phyloP scores from a whole-genome alignment of 768 basidiomycete species.

The Lactarius evosmus region DNA sequence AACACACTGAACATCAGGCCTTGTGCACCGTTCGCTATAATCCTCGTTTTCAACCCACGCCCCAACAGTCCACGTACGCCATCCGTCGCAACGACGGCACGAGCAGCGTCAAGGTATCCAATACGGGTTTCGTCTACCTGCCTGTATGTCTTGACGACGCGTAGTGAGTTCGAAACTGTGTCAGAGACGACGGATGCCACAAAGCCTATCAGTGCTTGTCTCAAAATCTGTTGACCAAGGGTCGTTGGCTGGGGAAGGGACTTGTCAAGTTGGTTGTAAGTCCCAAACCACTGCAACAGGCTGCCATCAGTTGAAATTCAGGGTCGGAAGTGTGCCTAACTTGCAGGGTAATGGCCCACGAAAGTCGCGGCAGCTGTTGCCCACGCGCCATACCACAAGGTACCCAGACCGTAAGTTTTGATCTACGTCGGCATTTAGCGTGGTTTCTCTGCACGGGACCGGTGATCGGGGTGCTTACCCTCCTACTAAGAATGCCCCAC shows the following conservation, averaged over 20 bases:
- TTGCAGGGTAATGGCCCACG: conserved; percentile 83
- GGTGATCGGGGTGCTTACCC: conserved; percentile 43
- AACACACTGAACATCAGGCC: conserved; percentile 88
- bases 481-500: conserved; percentile 56
- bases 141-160: conserved; percentile 93
- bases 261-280: conserved; percentile 76
- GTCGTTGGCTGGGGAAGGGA: conserved; percentile 56
- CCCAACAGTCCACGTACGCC: conserved; percentile 82
- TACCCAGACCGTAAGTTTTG: conserved; percentile 68
- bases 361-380: conserved; percentile 94
- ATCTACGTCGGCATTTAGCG: conserved; percentile 42
- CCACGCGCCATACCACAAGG: conserved; percentile 86
- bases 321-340: conserved; percentile 28
- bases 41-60: conserved; percentile 84
- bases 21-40: conserved; percentile 88
- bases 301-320: not conserved
- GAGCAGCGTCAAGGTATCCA: conserved; percentile 74
- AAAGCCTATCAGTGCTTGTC: conserved; percentile 92
- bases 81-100: conserved; percentile 69
- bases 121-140: conserved; percentile 85
- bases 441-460: not conserved
- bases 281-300: conserved; percentile 65
- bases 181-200: conserved; percentile 82
- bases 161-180: conserved; percentile 80
- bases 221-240: conserved; percentile 54